phyloP scores from a whole-genome alignment of 306 rosid species.

The Hippophae rhamnoides region DNA sequence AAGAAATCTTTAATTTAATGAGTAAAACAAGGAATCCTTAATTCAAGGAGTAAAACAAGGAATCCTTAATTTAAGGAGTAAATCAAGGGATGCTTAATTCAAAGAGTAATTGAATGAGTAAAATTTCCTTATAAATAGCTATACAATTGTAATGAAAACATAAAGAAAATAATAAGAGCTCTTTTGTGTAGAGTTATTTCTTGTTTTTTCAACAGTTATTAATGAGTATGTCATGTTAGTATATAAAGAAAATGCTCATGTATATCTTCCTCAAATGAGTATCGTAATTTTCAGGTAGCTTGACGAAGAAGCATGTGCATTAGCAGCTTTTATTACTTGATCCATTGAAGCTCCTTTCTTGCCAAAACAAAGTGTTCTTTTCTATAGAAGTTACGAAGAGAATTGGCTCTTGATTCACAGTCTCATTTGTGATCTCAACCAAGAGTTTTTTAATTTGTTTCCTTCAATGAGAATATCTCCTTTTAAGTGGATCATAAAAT shows the following conservation, averaged over 20 bases:
- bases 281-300: constrained; percentile 55
- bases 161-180: too few relatives aligned
- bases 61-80: too few relatives aligned
- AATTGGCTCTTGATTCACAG: constrained; percentile 77
- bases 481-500: constrained; percentile 56
- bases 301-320: constrained; percentile 71
- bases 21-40: too few relatives aligned
- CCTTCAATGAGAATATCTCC: constrained; percentile 72
- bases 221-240: too few relatives aligned
- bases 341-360: constrained; percentile 64
- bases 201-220: too few relatives aligned
- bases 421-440: constrained; percentile 76
- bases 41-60: too few relatives aligned
- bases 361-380: constrained; percentile 66
- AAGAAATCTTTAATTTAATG: too few relatives aligned
- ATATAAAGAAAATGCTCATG: not conserved
- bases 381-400: constrained; percentile 72
- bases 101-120: too few relatives aligned
- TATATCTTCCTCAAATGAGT: constrained; percentile 45
- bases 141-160: too few relatives aligned
- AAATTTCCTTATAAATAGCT: too few relatives aligned
- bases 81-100: too few relatives aligned
- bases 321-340: constrained; percentile 45
- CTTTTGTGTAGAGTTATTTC: too few relatives aligned
- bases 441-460: constrained; percentile 35